These are phyloP conservation scores for Geranium rotundifolium DNA, from an alignment of 345 rosid genomes.

Conservation along the genomic window DNA sequence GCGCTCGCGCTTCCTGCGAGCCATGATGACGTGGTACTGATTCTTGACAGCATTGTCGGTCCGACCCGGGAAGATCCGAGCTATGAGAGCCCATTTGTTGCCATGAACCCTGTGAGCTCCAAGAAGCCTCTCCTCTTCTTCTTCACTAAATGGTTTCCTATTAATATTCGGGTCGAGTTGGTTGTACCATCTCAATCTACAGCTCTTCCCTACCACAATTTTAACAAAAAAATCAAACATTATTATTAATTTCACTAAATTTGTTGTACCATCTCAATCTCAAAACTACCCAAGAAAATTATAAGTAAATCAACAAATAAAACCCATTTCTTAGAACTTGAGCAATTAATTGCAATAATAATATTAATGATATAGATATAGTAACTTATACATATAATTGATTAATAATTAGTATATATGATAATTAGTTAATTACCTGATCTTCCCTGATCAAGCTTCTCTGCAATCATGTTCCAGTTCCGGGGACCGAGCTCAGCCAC, in stretches of 20 bases:
- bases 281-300: too few species aligned
- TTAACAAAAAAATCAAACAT: background rate
- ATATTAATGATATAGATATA: too few species aligned
- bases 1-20: slow-evolving; percentile 36
- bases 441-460: slow-evolving; percentile 63
- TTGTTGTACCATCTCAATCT: background rate
- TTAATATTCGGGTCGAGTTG: slow-evolving; percentile 55
- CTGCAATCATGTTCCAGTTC: slow-evolving; percentile 72
- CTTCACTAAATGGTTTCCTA: slow-evolving; percentile 40
- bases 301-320: too few species aligned
- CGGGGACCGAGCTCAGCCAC: slow-evolving; percentile 54
- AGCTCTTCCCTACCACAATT: slow-evolving; percentile 33
- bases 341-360: background rate
- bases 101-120: slow-evolving; percentile 43
- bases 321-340: background rate
- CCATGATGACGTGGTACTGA: slow-evolving; percentile 57
- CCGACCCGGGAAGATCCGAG: slow-evolving; percentile 43
- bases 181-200: slow-evolving; percentile 57
- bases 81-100: slow-evolving; percentile 52
- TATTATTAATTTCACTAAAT: too few species aligned
- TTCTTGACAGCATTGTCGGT: slow-evolving; percentile 58
- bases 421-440: slow-evolving; percentile 29
- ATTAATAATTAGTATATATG: too few species aligned
- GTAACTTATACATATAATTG: too few species aligned
- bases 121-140: slow-evolving; percentile 44